Base-by-base conservation (phyloP, 2,329 filamentous ascomycete genomes). In the Colletotrichum sp. region DNA sequence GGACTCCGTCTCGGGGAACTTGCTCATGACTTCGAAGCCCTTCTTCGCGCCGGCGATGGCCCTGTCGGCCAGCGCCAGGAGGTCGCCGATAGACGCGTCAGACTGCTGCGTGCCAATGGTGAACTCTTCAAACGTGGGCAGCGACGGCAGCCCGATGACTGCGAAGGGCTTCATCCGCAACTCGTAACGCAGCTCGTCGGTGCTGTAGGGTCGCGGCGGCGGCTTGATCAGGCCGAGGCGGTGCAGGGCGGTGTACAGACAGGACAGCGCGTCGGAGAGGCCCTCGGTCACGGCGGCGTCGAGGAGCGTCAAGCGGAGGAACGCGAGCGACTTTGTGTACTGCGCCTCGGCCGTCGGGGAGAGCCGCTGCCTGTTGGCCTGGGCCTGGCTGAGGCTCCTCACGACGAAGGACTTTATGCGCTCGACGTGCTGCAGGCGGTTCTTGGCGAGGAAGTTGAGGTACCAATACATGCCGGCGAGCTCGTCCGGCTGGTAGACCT, bases 391-490 rank as follows among this genome's bases (percentile, higher is more conserved):
- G 6, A 84, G 80, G 61, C 81, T 84, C 16, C 83, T 84, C 55
- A 88, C 83, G 8, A 92, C 88, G 78, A 95, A 95, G 3, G 90
- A 88, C 79, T 93, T 91, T 79, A 97, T 95, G 69, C 94, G 91
- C 79, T 95, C 93, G 28, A 94, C 86, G 80, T 98, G 92, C 81
- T 92, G 89, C 61, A 92, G 85, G 76, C 94, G 88, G 71, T 93
- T 91, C 81, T 93, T 90, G 80, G 94, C 88, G 75, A 97, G 86
- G 85, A 95, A 91, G 79, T 94, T 91, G 77, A 98, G 86, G 83
- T 98, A 96, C 92, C 94, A 97, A 83, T 98, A 98, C 94, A 98
- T 98, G 28, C 92, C 93, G 1, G 93, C 91, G 12, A 97, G 88
- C 83, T 99, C 97, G 82, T 98, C 94, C 0, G 92, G 89, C 69